A percentile compares a stretch with the other conserved stretches of the same genome.
These are phyloP conservation scores for Aspergillus heteromorphus DNA, from an alignment of 495 filamentous ascomycete genomes.

Conservation along the genomic window DNA sequence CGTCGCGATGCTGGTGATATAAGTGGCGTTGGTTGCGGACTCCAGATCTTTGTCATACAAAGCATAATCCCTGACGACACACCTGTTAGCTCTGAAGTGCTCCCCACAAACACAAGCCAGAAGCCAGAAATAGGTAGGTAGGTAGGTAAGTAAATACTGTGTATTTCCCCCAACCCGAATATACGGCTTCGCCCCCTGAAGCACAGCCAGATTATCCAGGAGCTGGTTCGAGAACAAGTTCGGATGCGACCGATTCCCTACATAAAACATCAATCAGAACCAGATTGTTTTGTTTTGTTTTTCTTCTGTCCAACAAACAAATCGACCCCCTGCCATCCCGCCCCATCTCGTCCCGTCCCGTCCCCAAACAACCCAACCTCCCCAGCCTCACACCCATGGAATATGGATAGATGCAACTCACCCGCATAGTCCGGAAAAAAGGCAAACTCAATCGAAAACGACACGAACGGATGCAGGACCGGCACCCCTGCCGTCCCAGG, in stretches of 20 bases:
- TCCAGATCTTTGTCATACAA: slow-evolving; percentile 53
- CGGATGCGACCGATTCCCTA: slow-evolving; percentile 21
- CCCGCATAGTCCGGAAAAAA: slow-evolving; percentile 27
- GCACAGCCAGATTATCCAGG: slow-evolving; percentile 20
- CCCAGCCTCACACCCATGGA: no score
- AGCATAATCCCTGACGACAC: slow-evolving; percentile 46
- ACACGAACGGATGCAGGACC: slow-evolving; percentile 22
- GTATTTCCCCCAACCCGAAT: slow-evolving; percentile 27
- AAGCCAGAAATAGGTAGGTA: neutral
- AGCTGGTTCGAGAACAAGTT: slow-evolving; percentile 24
- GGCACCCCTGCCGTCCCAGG: slow-evolving; percentile 14
- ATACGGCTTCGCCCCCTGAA: slow-evolving; percentile 23
- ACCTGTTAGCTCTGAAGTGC: neutral
- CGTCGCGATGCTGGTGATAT: slow-evolving; percentile 40
- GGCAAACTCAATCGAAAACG: slow-evolving; percentile 26
- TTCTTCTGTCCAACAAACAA: no score
- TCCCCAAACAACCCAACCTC: no score
- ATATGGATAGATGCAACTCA: neutral
- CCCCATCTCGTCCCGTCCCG: no score
- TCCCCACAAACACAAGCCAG: neutral
- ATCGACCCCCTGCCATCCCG: no score
- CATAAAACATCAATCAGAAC: no score
- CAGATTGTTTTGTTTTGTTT: no score
- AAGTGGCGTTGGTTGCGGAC: slow-evolving; percentile 49
- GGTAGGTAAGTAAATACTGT: slow-evolving; percentile 20